These are phyloP conservation scores for Eragrostis nindensis DNA, from an alignment of 176 grass and related monocot species.

Conservation along the genomic window DNA sequence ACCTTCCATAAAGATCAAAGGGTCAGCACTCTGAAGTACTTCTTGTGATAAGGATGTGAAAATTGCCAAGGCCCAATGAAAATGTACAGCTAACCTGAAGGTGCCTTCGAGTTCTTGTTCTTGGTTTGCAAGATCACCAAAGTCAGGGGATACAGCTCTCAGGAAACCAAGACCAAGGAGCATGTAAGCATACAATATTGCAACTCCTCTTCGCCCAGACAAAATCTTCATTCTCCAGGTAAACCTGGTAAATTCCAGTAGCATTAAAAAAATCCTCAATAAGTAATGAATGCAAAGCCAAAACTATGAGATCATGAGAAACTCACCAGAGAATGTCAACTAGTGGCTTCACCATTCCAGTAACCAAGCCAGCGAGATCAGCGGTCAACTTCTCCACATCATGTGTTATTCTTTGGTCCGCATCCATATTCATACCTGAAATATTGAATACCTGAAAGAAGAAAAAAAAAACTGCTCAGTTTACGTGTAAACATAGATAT, in stretches of 20 bases:
- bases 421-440: constrained; percentile 77
- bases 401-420: constrained; percentile 96
- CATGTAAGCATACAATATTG: constrained; percentile 95
- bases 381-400: constrained; percentile 93
- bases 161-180: constrained; percentile 93
- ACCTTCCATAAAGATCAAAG: constrained; percentile 56
- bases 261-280: constrained; percentile 35
- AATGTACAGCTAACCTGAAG: constrained; percentile 67
- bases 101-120: constrained; percentile 95
- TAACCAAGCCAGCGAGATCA: constrained; percentile 92
- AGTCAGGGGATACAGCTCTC: constrained; percentile 88
- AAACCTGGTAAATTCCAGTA: constrained; percentile 69
- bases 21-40: constrained; percentile 22
- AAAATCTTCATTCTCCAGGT: constrained; percentile 99
- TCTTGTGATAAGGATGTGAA: constrained; percentile 22
- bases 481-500: constrained; percentile 9
- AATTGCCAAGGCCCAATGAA: constrained; percentile 22
- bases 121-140: constrained; percentile 86
- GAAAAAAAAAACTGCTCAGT: not conserved
- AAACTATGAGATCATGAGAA: constrained; percentile 5
- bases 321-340: constrained; percentile 96
- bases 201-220: constrained; percentile 90
- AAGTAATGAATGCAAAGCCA: constrained; percentile 20
- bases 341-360: constrained; percentile 95
- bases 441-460: constrained; percentile 77